Evolutionary conservation across 1,139 yeast genomes (phyloP), one percentile per base, ranked within the genome.

Genomic region (Yamadazyma atlantica): DNA sequence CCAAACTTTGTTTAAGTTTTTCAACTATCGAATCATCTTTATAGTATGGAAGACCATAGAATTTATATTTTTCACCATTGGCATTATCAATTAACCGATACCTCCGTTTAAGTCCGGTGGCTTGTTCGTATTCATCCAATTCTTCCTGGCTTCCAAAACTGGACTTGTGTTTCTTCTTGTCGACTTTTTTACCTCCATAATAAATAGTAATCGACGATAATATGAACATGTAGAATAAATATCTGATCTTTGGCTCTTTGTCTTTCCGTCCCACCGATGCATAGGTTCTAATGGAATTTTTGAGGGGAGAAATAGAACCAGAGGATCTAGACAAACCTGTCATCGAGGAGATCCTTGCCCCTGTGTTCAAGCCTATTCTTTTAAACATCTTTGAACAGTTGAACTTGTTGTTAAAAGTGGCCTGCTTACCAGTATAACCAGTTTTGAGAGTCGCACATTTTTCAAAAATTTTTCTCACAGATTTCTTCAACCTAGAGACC

Each of bases 71-170:
- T 13, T 56, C 54, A 36, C 52, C 53, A 36, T 51, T 45, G 15
- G 58, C 64, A 22, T 45, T 51, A 12, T 48, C 44, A 36, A 80
- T 67, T 36, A 77, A 50, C 39, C 74, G 66, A 36, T 64, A 59
- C 43, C 82, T 71, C 55, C 86, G 69, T 53, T 68, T 80, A 48
- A 80, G 67, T 3, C 82, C 80, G 6, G 73, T 65, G 45, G 68
- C 51, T 34, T 66, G 58, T 45, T 79, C 83, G 42, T 67, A 66
- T 36, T 67, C 69, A 29, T 64, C 52, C 66, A 79, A 82, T 50
- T 85, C 94, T 40, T 72, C 73, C 48, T 80, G 86, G 9, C 80
- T 66, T 46, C 66, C 66, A 22, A 78, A 69, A 15, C 64, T 54
- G 27, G 64, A 78, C 50, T 75, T 75, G 16, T 78, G 78, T 31